A percentile compares a stretch with the other conserved stretches of the same genome.
Conservation (phyloP, 352 stramenopile species). For the Blastocystis sp. region DNA sequence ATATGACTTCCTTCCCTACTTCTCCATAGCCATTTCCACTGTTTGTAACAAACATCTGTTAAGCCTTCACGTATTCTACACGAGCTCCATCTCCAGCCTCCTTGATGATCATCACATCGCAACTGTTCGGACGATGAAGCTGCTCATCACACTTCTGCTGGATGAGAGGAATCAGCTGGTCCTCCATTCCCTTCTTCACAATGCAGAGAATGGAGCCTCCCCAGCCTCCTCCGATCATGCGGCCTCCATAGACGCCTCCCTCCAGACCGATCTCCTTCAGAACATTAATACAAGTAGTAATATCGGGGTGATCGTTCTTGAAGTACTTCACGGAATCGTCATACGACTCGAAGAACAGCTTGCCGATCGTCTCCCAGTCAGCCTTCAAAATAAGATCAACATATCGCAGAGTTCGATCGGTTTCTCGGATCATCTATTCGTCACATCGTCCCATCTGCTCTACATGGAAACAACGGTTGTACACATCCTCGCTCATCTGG, state of each 20-base stretch:
- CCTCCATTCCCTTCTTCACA: slow-evolving; percentile 24
- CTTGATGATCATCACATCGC: slow-evolving; percentile 28
- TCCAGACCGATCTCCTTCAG: not conserved
- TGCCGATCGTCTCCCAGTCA: slow-evolving; percentile 21
- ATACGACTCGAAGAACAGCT: slow-evolving; percentile 40
- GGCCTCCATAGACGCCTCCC: slow-evolving; percentile 7
- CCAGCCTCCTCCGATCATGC: slow-evolving; percentile 39
- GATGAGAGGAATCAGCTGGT: slow-evolving; percentile 26
- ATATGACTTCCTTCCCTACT: not conserved
- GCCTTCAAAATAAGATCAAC: slow-evolving; percentile 8
- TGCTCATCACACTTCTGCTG: slow-evolving; percentile 42
- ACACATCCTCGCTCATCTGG: slow-evolving; percentile 1
- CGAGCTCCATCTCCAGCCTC: not conserved
- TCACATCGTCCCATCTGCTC: not conserved
- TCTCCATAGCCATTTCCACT: not conserved
- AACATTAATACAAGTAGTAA: slow-evolving; percentile 29
- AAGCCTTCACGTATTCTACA: not conserved
- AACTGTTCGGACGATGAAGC: not conserved
- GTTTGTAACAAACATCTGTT: not conserved
- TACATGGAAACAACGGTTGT: not conserved
- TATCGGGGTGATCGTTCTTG: slow-evolving; percentile 38
- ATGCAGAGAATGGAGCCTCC: slow-evolving; percentile 34
- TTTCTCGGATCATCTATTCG: slow-evolving; percentile 37
- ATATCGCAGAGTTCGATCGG: slow-evolving; percentile 18
- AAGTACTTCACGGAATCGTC: slow-evolving; percentile 23